phyloP scores from a whole-genome alignment of 495 filamentous ascomycete genomes.

The Neurospora discreta region DNA sequence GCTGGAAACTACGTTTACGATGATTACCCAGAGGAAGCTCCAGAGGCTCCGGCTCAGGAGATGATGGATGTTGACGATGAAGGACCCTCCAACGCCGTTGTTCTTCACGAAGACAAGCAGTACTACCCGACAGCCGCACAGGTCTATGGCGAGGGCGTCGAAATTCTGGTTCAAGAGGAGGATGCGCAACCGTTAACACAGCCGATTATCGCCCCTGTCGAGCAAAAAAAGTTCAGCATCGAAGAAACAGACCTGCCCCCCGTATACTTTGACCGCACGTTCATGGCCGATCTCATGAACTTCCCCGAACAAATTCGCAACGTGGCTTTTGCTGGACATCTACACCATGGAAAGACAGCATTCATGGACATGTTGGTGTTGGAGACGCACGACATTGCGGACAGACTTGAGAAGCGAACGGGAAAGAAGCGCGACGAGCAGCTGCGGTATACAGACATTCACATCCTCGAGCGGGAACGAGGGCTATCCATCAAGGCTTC shows the following conservation, averaged over 20 bases:
- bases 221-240: conserved; percentile 90
- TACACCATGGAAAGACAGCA: conserved; percentile 96
- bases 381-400: conserved; percentile 81
- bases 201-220: conserved; percentile 86
- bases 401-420: conserved; percentile 62
- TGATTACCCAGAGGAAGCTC: conserved; percentile 54
- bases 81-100: conserved; percentile 91
- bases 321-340: conserved; percentile 79
- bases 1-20: conserved; percentile 72
- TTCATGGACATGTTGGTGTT: conserved; percentile 97
- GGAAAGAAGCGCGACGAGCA: conserved; percentile 83
- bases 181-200: conserved; percentile 87
- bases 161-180: conserved; percentile 93
- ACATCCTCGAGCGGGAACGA: conserved; percentile 77
- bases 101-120: conserved; percentile 98
- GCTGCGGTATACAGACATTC: conserved; percentile 86
- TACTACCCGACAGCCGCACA: conserved; percentile 96
- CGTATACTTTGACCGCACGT: conserved; percentile 70
- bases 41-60: conserved; percentile 59
- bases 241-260: conserved; percentile 85
- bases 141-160: conserved; percentile 86
- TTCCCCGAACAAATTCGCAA: conserved; percentile 91
- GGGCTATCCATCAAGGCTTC: conserved; percentile 90
- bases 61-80: conserved; percentile 92
- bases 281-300: conserved; percentile 94